A percentile compares a stretch with the other conserved stretches of the same genome.
phyloP scores from a whole-genome alignment of 1,284 basidiomycete species.

The Xanthoconium separans region DNA sequence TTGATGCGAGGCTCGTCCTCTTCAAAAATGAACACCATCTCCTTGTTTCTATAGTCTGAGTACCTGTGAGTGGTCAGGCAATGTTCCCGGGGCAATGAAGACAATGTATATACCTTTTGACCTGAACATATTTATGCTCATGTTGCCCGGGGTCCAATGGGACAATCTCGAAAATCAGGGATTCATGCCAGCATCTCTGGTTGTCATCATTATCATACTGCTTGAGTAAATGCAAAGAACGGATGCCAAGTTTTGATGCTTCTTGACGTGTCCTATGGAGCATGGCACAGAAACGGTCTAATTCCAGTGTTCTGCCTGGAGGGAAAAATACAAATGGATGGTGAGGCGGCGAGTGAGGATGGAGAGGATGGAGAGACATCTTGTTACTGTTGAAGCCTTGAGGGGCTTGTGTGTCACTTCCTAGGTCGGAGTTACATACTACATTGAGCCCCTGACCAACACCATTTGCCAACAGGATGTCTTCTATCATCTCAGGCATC shows the following conservation, averaged over 20 bases:
- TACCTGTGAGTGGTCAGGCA: too few relatives aligned
- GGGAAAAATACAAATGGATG: background rate
- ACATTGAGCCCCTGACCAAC: too few relatives aligned
- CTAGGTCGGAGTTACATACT: too few relatives aligned
- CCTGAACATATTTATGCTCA: background rate
- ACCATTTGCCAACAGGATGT: too few relatives aligned
- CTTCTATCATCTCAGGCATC: too few relatives aligned
- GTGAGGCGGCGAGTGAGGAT: background rate
- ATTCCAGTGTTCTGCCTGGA: background rate
- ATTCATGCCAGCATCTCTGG: background rate
- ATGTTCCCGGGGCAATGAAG: too few relatives aligned
- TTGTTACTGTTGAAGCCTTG: too few relatives aligned
- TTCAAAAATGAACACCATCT: too few relatives aligned
- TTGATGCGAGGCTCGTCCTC: too few relatives aligned
- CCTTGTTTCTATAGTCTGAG: too few relatives aligned
- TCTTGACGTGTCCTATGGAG: background rate
- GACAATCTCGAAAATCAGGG: background rate
- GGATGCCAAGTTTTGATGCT: background rate
- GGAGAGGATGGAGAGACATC: too few relatives aligned
- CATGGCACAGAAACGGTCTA: background rate
- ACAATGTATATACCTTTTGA: background rate
- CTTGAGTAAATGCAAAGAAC: background rate
- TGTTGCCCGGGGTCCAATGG: background rate
- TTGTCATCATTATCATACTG: background rate
- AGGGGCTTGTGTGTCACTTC: too few relatives aligned